phyloP scores from a whole-genome alignment of 352 stramenopile genomes.

The Plasmopara halstedii region DNA sequence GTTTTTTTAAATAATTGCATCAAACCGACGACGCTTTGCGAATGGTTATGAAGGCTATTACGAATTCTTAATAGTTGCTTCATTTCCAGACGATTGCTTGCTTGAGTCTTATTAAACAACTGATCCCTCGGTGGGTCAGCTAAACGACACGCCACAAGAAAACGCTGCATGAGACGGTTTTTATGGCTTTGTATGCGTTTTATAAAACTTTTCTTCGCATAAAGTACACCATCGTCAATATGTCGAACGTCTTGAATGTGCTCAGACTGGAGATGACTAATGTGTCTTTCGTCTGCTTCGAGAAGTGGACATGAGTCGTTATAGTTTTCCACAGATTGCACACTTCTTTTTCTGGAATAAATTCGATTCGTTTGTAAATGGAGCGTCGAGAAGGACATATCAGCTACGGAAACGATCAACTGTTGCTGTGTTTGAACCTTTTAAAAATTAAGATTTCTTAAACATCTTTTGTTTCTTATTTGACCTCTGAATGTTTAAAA shows the following conservation, averaged over 20 bases:
- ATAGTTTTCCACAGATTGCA: not conserved
- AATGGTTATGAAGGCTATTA: constrained; percentile 33
- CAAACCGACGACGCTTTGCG: constrained; percentile 39
- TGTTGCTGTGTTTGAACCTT: not conserved
- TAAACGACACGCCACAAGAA: constrained; percentile 42
- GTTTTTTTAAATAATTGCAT: not conserved
- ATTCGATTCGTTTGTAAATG: constrained; percentile 1
- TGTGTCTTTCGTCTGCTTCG: constrained; percentile 6
- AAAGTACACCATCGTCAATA: constrained; percentile 19
- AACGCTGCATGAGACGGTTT: constrained; percentile 60
- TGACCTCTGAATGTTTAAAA: too few species aligned
- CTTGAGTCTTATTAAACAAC: constrained; percentile 39
- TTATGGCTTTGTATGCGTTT: constrained; percentile 38
- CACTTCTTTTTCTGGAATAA: constrained; percentile 1
- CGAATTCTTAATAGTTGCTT: constrained; percentile 36
- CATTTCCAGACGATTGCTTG: constrained; percentile 31
- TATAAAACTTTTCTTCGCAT: constrained; percentile 8
- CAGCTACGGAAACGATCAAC: too few species aligned
- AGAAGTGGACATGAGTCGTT: constrained; percentile 20
- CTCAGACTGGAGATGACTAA: not conserved
- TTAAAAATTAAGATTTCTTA: not conserved
- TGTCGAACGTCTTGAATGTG: constrained; percentile 17
- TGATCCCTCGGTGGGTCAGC: constrained; percentile 43
- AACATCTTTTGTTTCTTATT: too few species aligned
- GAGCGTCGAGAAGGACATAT: constrained; percentile 11